Percentiles rank a stretch among this genome's conserved stretches.
Conservation (phyloP, 169 alveolate genomes). For the Plasmodium knowlesi region DNA sequence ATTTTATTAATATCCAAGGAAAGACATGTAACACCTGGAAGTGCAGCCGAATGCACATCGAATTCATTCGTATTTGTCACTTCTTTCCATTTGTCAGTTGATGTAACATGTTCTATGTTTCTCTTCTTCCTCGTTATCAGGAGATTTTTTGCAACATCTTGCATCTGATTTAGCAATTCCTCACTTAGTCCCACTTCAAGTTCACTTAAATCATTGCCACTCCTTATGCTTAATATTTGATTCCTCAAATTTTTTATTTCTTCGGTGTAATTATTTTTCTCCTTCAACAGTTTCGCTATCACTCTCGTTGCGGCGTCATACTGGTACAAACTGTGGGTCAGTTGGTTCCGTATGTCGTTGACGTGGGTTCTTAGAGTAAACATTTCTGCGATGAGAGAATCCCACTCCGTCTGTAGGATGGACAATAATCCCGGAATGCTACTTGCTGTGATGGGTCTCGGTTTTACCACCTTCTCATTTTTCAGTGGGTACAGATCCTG, state of each 20-base stretch:
- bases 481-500: conserved; percentile 85
- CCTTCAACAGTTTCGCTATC: conserved; percentile 94
- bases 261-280: conserved; percentile 93
- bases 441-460: conserved; percentile 93
- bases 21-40: conserved; percentile 82
- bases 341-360: conserved; percentile 91
- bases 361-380: conserved; percentile 90
- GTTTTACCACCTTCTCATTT: conserved; percentile 87
- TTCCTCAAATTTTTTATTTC: conserved; percentile 87
- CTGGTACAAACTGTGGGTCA: conserved; percentile 96
- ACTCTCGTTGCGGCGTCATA: conserved; percentile 99
- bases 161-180: conserved; percentile 76
- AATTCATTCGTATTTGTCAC: conserved; percentile 77
- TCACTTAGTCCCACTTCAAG: conserved; percentile 79
- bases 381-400: conserved; percentile 94
- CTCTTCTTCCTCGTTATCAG: conserved; percentile 84
- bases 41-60: conserved; percentile 80
- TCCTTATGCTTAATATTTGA: conserved; percentile 82
- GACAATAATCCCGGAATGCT: conserved; percentile 95
- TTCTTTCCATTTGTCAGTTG: conserved; percentile 68
- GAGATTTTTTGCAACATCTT: conserved; percentile 79
- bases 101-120: conserved; percentile 53
- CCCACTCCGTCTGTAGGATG: conserved; percentile 96
- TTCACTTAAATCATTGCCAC: conserved; percentile 77
- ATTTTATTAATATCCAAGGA: conserved; percentile 65